phyloP scores from a whole-genome alignment of 768 basidiomycete species.

The Calvatia gigantea region DNA sequence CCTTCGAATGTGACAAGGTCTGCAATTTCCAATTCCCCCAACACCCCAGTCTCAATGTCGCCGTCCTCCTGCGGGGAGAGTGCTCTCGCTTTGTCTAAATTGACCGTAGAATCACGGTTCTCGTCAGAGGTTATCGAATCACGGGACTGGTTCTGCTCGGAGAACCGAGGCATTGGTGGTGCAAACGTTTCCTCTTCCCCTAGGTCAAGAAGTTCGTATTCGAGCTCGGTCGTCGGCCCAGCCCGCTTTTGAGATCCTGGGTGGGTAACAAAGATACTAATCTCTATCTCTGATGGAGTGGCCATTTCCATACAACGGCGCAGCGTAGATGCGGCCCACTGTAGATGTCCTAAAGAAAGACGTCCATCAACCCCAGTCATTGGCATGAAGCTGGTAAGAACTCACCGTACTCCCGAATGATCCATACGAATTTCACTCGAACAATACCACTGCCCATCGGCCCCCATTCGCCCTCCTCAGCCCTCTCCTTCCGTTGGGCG shows the following conservation, averaged over 20 bases:
- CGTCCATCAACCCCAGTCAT: background rate
- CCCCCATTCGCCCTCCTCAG: constrained; percentile 40
- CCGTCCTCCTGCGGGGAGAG: constrained; percentile 39
- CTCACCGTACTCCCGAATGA: constrained; percentile 73
- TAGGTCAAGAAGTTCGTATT: background rate
- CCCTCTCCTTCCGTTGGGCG: constrained; percentile 19
- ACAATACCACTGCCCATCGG: constrained; percentile 36
- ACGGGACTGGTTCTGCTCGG: background rate
- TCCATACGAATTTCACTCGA: constrained; percentile 74
- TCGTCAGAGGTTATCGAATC: background rate
- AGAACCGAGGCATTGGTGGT: background rate
- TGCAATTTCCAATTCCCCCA: constrained; percentile 26
- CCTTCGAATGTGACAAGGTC: constrained; percentile 80
- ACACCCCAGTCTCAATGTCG: constrained; percentile 30
- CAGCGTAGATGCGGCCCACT: constrained; percentile 70
- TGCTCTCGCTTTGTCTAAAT: background rate
- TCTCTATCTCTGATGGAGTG: constrained; percentile 39
- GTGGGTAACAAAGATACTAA: constrained; percentile 76
- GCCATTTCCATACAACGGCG: constrained; percentile 60
- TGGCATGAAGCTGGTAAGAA: constrained; percentile 8
- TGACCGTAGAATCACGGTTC: background rate
- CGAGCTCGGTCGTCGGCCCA: constrained; percentile 1
- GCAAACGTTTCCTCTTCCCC: background rate
- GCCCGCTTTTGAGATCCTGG: background rate
- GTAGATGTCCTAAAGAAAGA: constrained; percentile 38